phyloP scores from a whole-genome alignment of 176 grass and related monocot genomes.

The Hsuehochloa calcarea region DNA sequence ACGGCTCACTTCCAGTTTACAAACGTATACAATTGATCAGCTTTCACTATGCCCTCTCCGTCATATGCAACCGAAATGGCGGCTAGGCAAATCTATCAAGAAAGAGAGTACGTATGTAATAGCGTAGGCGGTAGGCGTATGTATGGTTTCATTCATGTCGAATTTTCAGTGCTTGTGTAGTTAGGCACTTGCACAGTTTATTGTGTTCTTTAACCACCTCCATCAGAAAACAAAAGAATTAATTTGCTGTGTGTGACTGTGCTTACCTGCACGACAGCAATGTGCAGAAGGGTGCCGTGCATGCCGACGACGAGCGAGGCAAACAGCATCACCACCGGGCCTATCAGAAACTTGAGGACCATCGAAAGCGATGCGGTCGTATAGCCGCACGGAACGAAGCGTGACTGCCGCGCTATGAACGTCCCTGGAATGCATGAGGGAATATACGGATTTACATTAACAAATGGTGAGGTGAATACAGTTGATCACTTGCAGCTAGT shows the following conservation, averaged over 20 bases:
- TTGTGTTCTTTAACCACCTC: no score
- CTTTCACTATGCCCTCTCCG: neutral
- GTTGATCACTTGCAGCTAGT: neutral
- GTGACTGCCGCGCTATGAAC: constrained; percentile 67
- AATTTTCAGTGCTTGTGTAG: no score
- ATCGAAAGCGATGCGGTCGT: constrained; percentile 53
- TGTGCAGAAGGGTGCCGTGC: constrained; percentile 60
- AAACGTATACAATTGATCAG: neutral
- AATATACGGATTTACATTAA: neutral
- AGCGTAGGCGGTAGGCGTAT: no score
- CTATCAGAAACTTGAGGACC: constrained; percentile 62
- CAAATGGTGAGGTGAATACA: neutral
- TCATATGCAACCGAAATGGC: neutral
- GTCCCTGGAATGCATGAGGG: constrained; percentile 39
- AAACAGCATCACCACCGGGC: constrained; percentile 59
- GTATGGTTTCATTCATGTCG: no score
- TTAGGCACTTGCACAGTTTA: no score
- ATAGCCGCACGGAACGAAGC: constrained; percentile 79
- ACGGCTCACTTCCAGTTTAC: neutral
- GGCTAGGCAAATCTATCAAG: neutral
- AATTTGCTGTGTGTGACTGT: neutral
- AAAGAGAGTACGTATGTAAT: neutral
- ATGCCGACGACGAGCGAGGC: constrained; percentile 60
- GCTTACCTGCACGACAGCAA: constrained; percentile 69
- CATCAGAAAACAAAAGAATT: neutral